Evolutionary conservation across 768 basidiomycete species (phyloP).

Genomic region (Asterophora parasitica): DNA sequence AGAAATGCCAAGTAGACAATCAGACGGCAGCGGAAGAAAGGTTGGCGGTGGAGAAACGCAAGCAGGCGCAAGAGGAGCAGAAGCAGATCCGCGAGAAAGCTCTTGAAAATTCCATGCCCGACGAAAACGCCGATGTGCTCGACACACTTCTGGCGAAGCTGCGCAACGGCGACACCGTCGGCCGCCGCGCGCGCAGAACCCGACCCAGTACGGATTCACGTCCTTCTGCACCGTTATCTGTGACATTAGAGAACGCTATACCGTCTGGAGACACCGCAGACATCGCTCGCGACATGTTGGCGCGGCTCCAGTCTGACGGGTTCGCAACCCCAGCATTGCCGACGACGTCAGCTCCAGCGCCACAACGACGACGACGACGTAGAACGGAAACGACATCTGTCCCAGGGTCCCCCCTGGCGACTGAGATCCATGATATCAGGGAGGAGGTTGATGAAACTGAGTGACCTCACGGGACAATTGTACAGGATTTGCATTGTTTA

Average conservation of each 20-base stretch:
- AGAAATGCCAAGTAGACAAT: constrained; percentile 91
- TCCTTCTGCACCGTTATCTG: constrained; percentile 28
- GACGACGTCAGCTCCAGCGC: constrained; percentile 35
- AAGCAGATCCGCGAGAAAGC: constrained; percentile 51
- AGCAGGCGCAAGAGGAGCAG: constrained; percentile 60
- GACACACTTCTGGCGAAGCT: constrained; percentile 72
- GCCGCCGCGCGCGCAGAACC: constrained; percentile 48
- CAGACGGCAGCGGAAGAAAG: constrained; percentile 69
- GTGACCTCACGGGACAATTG: background rate
- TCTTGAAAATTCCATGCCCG: constrained; percentile 30
- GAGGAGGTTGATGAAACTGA: constrained; percentile 7
- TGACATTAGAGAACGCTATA: constrained; percentile 29
- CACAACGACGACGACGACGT: constrained; percentile 35
- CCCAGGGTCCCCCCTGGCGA: constrained; percentile 28
- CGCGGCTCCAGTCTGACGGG: constrained; percentile 65
- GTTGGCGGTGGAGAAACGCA: constrained; percentile 61
- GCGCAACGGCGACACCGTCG: constrained; percentile 61
- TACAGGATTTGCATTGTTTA: constrained; percentile 4
- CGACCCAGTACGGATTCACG: constrained; percentile 37
- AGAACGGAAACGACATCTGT: constrained; percentile 27
- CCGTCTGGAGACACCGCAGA: constrained; percentile 35
- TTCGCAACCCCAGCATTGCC: constrained; percentile 52
- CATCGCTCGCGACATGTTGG: constrained; percentile 72
- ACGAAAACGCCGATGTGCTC: constrained; percentile 58
- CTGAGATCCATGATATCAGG: constrained; percentile 26